Base-by-base conservation (phyloP, 2,329 filamentous ascomycete genomes). In the Aspergillus pseudoterreus region DNA sequence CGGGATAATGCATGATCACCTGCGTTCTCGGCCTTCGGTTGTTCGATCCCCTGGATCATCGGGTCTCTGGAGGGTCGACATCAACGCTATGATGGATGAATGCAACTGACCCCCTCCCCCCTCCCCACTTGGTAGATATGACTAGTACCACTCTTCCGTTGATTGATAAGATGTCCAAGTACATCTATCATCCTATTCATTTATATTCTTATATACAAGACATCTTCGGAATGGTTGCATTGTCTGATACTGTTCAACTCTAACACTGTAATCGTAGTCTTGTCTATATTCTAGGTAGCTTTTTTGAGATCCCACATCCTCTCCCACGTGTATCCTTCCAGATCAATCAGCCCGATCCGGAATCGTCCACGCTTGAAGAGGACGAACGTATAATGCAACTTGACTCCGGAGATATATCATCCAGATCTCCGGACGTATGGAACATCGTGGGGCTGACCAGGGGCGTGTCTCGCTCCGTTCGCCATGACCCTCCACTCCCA, bases 271-370 rank as follows among this genome's bases (percentile, higher is more conserved):
- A 54, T 52, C 44, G 39, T 49, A 56, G 41, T 38, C 35, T 45
- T 52, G 50, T 59, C 57, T 58, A 60, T 61, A 56, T 51, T 59
- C 55, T 59, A 61, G 51, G 19, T 19, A 19, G 19, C 19, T 51
- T 57, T 59, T 58, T 59, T 45, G 44, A 43, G 38, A 47, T 43
- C 50, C 49, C 47, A 30, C 43, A 22, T 22, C 17, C 36, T 43
- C 24, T 30, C 21, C 48, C 48, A 38, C 35, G 35, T 38, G 35
- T 38, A 4, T 17, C 35, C 6, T 38, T 17, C 35, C 14, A 38
- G 14, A 38, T 38, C 35, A 15, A 30, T 9, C 14, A 14, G 47
- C 44, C 46, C 33, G 15, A 41, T 19, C 33, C 47, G 49, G 51
- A 44, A 51, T 30, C 27, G 27, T 30, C 43, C 48, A 41, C 33